A percentile compares a stretch with the other conserved stretches of the same genome.
phyloP scores from a whole-genome alignment of 2,329 filamentous ascomycete species.

The Lasiodiplodia gonubiensis region DNA sequence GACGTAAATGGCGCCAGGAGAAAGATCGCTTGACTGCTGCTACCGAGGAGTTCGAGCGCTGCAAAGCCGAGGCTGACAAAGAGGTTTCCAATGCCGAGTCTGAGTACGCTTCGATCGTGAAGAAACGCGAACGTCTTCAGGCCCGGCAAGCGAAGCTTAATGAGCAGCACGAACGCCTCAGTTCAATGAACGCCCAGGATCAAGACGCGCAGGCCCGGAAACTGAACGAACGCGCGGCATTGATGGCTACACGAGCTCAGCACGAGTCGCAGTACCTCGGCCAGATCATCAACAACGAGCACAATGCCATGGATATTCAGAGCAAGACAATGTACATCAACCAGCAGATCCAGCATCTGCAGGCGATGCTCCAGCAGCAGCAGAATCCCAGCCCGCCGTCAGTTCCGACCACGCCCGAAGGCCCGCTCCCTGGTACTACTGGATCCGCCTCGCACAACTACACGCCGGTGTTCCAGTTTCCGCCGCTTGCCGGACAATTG shows the following conservation, averaged over 20 bases:
- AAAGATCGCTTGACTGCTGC: slow-evolving; percentile 57
- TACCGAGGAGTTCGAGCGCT: slow-evolving; percentile 64
- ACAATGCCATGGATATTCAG: slow-evolving; percentile 47
- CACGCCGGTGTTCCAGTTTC: slow-evolving; percentile 46
- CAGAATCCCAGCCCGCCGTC: slow-evolving; percentile 41
- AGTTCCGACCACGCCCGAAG: slow-evolving; percentile 63
- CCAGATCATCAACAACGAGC: slow-evolving; percentile 46
- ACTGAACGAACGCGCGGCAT: slow-evolving; percentile 47
- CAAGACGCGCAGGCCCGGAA: slow-evolving; percentile 64
- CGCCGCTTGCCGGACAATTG: slow-evolving; percentile 38
- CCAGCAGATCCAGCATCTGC: slow-evolving; percentile 46
- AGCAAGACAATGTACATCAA: slow-evolving; percentile 43
- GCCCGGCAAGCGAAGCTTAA: slow-evolving; percentile 74
- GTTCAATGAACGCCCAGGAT: slow-evolving; percentile 70
- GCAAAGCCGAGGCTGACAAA: slow-evolving; percentile 67
- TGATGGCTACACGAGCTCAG: slow-evolving; percentile 42
- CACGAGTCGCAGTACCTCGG: slow-evolving; percentile 47
- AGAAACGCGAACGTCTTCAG: slow-evolving; percentile 75
- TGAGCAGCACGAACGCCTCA: slow-evolving; percentile 72
- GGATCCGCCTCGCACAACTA: slow-evolving; percentile 34
- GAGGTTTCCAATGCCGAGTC: slow-evolving; percentile 67
- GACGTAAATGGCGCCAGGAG: slow-evolving; percentile 64
- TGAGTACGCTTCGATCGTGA: slow-evolving; percentile 67
- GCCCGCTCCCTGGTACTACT: slow-evolving; percentile 60
- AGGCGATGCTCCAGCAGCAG: slow-evolving; percentile 48